Evolutionary conservation across 805 yeast genomes (phyloP).

Genomic region (Saccharomycopsis javanensis): DNA sequence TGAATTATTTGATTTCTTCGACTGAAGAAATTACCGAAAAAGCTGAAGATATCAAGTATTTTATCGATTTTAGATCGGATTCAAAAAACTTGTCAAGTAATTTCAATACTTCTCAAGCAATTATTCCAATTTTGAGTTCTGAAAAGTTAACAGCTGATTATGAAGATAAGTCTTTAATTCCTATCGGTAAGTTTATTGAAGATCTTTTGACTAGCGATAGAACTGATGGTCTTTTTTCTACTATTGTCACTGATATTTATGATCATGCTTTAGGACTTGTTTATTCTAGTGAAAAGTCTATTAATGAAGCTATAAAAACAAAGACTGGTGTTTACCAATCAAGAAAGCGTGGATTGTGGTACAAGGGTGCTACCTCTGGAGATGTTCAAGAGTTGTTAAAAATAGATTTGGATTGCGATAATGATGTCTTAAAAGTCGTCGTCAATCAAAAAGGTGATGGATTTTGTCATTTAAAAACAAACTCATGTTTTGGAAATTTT

Average conservation of each 20-base stretch:
- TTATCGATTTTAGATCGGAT: conserved; percentile 4
- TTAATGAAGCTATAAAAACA: conserved; percentile 70
- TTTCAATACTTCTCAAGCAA: background rate
- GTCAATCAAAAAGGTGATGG: conserved; percentile 84
- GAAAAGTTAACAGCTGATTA: conserved; percentile 10
- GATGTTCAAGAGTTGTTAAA: conserved; percentile 72
- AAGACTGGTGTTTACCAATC: conserved; percentile 90
- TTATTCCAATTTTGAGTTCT: conserved; percentile 19
- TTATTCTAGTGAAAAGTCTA: conserved; percentile 77
- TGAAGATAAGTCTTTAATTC: conserved; percentile 27
- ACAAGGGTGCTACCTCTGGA: conserved; percentile 93
- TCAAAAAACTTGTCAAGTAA: background rate
- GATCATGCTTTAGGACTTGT: conserved; percentile 81
- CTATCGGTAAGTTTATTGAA: conserved; percentile 23
- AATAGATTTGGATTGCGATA: conserved; percentile 80
- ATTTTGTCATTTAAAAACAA: conserved; percentile 76
- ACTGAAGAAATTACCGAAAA: background rate
- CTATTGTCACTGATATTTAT: conserved; percentile 63
- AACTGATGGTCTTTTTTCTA: conserved; percentile 73
- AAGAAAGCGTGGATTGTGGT: conserved; percentile 85
- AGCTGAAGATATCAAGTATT: background rate
- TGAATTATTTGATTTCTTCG: background rate
- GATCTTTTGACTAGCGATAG: conserved; percentile 60
- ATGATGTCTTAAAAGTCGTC: conserved; percentile 78
- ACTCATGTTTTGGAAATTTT: conserved; percentile 72